Evolutionary conservation across 371 early-diverging fungal genomes (phyloP).

Genomic region (Rhizopus sp.): DNA sequence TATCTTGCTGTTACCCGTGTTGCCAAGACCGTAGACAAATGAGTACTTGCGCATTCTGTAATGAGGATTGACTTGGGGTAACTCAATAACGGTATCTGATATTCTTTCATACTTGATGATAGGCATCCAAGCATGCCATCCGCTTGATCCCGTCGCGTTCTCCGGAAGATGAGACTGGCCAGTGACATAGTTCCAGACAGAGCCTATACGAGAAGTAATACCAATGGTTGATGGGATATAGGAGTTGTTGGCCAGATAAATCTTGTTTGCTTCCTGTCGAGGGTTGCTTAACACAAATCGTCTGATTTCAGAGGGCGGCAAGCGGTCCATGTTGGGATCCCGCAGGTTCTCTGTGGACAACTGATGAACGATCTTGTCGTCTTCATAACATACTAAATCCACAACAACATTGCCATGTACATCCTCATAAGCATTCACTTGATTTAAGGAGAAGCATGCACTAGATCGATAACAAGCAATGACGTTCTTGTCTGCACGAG

Average conservation of each 20-base stretch:
- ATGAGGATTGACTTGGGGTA: conserved; percentile 68
- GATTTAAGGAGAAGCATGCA: conserved; percentile 67
- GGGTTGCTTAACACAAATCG: conserved; percentile 61
- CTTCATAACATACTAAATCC: conserved; percentile 66
- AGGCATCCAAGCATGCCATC: conserved; percentile 37
- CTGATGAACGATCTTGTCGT: conserved; percentile 63
- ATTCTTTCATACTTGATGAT: conserved; percentile 24
- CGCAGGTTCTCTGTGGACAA: conserved; percentile 57
- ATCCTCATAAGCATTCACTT: conserved; percentile 76
- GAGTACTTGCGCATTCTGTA: conserved; percentile 55
- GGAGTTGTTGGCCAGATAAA: conserved; percentile 34
- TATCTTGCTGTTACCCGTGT: conserved; percentile 49
- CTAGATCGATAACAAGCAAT: conserved; percentile 65
- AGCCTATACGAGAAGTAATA: conserved; percentile 30
- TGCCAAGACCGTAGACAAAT: conserved; percentile 67
- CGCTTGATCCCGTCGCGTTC: conserved; percentile 13
- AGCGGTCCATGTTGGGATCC: conserved; percentile 36
- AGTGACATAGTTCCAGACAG: conserved; percentile 18
- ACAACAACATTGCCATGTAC: conserved; percentile 57
- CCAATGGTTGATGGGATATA: conserved; percentile 30
- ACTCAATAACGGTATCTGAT: conserved; percentile 51
- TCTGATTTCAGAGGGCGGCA: conserved; percentile 61
- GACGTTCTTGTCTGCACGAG: conserved; percentile 63
- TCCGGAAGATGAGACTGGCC: conserved; percentile 7
- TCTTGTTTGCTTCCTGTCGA: conserved; percentile 49